Conservation (phyloP, 1,284 basidiomycete species). For the Trametes hirsuta region DNA sequence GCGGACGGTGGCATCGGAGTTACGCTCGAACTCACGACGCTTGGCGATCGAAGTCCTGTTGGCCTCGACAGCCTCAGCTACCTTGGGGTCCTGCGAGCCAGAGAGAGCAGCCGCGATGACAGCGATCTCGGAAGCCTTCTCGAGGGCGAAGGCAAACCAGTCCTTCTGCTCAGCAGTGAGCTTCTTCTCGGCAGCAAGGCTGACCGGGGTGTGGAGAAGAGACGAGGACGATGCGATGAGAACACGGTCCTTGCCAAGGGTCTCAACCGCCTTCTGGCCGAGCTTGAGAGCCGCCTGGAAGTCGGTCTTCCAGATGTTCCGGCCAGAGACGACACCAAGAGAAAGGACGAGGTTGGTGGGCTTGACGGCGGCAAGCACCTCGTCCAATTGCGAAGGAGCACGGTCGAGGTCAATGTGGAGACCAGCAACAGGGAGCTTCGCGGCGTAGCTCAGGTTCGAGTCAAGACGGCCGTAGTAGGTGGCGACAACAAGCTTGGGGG, state of each 20-base stretch:
- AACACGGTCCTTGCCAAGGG: constrained; percentile 86
- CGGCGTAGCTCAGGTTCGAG: constrained; percentile 87
- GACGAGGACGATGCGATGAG: constrained; percentile 97
- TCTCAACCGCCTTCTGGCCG: constrained; percentile 85
- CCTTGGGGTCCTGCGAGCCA: constrained; percentile 76
- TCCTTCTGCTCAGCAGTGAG: constrained; percentile 90
- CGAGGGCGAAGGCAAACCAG: constrained; percentile 99
- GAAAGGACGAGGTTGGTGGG: constrained; percentile 83
- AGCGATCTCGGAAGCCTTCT: constrained; percentile 95
- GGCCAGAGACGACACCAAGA: constrained; percentile 96
- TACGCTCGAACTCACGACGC: constrained; percentile 95
- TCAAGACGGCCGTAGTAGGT: constrained; percentile 98
- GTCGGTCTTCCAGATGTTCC: constrained; percentile 99
- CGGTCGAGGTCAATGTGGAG: constrained; percentile 98
- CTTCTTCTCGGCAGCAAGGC: constrained; percentile 92
- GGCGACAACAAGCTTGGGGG: constrained; percentile 92
- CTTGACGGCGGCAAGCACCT: constrained; percentile 85
- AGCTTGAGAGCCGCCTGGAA: constrained; percentile 83
- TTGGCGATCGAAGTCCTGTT: constrained; percentile 94
- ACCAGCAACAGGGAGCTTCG: constrained; percentile 92
- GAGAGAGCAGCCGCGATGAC: constrained; percentile 84
- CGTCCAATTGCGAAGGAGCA: constrained; percentile 88
- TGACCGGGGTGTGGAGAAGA: constrained; percentile 97
- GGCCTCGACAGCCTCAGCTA: constrained; percentile 76
- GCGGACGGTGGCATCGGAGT: constrained; percentile 94